Evolutionary conservation across 2,329 filamentous ascomycete species (phyloP), one percentile per base, ranked within the genome.

Genomic region (Aspergillus transmontanensis): DNA sequence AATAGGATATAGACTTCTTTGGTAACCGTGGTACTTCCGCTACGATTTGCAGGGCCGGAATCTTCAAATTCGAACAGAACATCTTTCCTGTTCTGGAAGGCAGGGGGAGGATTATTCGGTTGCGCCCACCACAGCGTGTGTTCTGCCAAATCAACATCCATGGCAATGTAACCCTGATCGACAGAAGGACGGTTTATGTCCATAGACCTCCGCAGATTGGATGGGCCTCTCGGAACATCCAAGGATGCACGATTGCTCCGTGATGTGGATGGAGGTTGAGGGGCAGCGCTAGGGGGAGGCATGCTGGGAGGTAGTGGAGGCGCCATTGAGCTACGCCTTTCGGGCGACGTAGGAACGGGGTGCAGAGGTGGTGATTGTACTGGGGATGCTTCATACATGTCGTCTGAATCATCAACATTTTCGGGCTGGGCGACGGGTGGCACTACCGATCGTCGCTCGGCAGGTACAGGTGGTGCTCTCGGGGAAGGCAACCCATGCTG

Each of bases 1-100:
- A 92, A 99, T 10, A 99, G 81, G n/a, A 98, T 83, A 70, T 90
- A 95, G 48, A 97, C 85, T 64, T 94, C 89, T 68, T 94, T 94
- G 7, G 90, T 91, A 23, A 96, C 82, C 1, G 85, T 85, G 0
- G 88, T 88, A 75, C 89, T 90, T 30, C 91, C 89, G 32, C 90
- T 89, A 16, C 89, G 86, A 67, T 89, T 89, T 12, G 86, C 85
- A 16, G 89, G 86, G 7, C 85, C 89, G 1, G 89, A 88, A 74
- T 97, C 92, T 67, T 96, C 92, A 26, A 89, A 85, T 77, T 98
- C 93, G 58, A 88, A 90, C 59, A 93, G 86, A 19, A 98, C 84
- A 74, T 99, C 95, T 70, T 88, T 90, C 57, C 94, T 89, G 55
- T 88, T 89, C 74, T 96, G 91, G 64, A 98, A 87, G 2, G 87